A percentile compares a stretch with the other conserved stretches of the same genome.
Evolutionary conservation across 1,284 basidiomycete genomes (phyloP).

Genomic region (Anthracocystis walkeri): DNA sequence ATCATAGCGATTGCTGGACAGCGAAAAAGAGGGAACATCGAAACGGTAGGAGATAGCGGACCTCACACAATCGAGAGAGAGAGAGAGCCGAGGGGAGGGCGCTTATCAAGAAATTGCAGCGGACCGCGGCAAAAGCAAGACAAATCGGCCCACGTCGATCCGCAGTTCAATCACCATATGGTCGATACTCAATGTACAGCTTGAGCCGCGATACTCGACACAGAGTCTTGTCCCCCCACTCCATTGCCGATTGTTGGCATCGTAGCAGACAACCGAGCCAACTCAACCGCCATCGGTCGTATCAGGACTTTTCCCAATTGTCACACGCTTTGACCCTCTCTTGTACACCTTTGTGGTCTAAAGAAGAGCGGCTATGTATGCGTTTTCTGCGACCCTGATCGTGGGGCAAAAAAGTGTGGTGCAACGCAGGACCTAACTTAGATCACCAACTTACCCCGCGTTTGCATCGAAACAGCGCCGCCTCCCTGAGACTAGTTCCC

Average conservation of each 20-base stretch:
- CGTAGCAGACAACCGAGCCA: too few relatives aligned
- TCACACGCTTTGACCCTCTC: background rate
- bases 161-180: background rate
- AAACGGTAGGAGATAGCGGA: slow-evolving; percentile 19
- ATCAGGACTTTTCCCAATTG: slow-evolving; percentile 8
- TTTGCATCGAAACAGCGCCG: too few relatives aligned
- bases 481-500: too few relatives aligned
- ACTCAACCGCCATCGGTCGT: slow-evolving; percentile 4
- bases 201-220: too few relatives aligned
- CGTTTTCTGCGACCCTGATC: too few relatives aligned
- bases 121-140: background rate
- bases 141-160: slow-evolving; percentile 33
- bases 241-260: too few relatives aligned
- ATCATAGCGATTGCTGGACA: background rate
- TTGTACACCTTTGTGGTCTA: too few relatives aligned
- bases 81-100: background rate
- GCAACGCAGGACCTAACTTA: too few relatives aligned
- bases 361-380: too few relatives aligned
- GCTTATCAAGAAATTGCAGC: slow-evolving; percentile 8
- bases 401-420: too few relatives aligned
- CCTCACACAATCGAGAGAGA: background rate
- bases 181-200: background rate
- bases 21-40: background rate
- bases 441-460: too few relatives aligned
- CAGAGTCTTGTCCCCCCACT: too few relatives aligned